These are phyloP conservation scores for Penicillium sp. DNA, from an alignment of 2,329 filamentous ascomycete genomes.

Conservation along the genomic window DNA sequence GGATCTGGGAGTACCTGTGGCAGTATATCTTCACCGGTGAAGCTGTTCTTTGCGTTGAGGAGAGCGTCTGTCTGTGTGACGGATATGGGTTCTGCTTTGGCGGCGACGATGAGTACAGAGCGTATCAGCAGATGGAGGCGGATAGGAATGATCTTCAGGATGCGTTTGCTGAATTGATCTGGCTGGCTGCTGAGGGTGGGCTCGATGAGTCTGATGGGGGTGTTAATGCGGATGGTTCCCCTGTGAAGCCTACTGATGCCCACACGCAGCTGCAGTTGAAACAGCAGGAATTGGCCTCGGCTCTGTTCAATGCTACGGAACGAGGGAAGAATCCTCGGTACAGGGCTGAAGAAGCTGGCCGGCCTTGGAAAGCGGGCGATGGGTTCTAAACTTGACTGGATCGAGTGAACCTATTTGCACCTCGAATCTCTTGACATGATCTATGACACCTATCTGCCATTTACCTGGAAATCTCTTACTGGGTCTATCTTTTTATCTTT, in stretches of 20 bases:
- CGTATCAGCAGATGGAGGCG: slow-evolving; percentile 9
- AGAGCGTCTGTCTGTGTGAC: slow-evolving; percentile 64
- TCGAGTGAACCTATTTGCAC: background rate
- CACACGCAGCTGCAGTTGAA: slow-evolving; percentile 44
- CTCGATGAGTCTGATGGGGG: slow-evolving; percentile 10
- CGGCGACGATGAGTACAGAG: slow-evolving; percentile 14
- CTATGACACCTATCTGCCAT: slow-evolving; percentile 4
- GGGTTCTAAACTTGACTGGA: slow-evolving; percentile 46
- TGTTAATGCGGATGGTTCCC: slow-evolving; percentile 2
- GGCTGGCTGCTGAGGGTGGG: slow-evolving; percentile 8
- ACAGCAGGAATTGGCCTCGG: slow-evolving; percentile 43
- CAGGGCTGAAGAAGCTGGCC: slow-evolving; percentile 55
- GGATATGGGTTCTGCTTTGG: slow-evolving; percentile 59
- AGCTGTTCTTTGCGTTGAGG: slow-evolving; percentile 46
- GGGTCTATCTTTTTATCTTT: background rate
- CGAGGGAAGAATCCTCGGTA: slow-evolving; percentile 54
- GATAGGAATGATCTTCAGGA: slow-evolving; percentile 9
- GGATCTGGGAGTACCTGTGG: slow-evolving; percentile 67
- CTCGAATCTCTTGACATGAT: background rate
- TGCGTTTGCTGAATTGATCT: slow-evolving; percentile 15
- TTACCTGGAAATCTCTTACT: background rate
- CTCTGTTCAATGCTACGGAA: slow-evolving; percentile 49
- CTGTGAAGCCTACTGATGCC: background rate
- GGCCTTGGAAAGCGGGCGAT: slow-evolving; percentile 58
- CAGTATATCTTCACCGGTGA: slow-evolving; percentile 61